These are phyloP conservation scores for Dendryphion nanum DNA, from an alignment of 2,329 filamentous ascomycete species.

Conservation along the genomic window DNA sequence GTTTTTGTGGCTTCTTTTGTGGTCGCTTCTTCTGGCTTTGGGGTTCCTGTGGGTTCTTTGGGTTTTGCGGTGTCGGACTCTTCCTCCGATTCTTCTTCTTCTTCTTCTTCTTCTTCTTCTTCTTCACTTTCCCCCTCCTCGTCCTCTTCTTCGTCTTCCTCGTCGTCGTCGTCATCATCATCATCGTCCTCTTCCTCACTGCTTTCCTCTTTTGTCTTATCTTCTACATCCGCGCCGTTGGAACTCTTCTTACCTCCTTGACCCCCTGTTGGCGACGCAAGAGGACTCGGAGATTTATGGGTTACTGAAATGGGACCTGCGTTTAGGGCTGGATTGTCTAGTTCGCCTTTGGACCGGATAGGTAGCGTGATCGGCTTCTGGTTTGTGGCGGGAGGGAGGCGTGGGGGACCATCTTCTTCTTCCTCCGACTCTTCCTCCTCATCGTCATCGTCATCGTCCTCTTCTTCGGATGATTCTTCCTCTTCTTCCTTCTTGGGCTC, in stretches of 20 bases:
- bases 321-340: too few relatives aligned
- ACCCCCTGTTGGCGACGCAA: not conserved
- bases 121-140: slow-evolving; percentile 10
- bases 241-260: slow-evolving; percentile 9
- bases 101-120: slow-evolving; percentile 11
- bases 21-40: slow-evolving; percentile 22
- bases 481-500: slow-evolving; percentile 2
- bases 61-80: not conserved
- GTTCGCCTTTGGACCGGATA: too few relatives aligned
- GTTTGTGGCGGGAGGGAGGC: not conserved
- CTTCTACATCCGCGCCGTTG: slow-evolving; percentile 21
- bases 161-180: slow-evolving; percentile 20
- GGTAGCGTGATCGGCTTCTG: too few relatives aligned
- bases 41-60: slow-evolving; percentile 4
- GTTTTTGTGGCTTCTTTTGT: slow-evolving; percentile 30
- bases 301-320: too few relatives aligned
- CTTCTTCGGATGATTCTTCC: slow-evolving; percentile 1
- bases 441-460: not conserved
- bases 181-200: slow-evolving; percentile 29
- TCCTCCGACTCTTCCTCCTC: not conserved
- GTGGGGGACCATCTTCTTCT: too few relatives aligned
- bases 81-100: slow-evolving; percentile 9
- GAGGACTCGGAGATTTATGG: not conserved
- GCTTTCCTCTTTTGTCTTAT: slow-evolving; percentile 26
- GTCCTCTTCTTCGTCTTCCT: slow-evolving; percentile 11